Conservation (phyloP, 2,329 filamentous ascomycete species). For the Emergomyces orientalis region DNA sequence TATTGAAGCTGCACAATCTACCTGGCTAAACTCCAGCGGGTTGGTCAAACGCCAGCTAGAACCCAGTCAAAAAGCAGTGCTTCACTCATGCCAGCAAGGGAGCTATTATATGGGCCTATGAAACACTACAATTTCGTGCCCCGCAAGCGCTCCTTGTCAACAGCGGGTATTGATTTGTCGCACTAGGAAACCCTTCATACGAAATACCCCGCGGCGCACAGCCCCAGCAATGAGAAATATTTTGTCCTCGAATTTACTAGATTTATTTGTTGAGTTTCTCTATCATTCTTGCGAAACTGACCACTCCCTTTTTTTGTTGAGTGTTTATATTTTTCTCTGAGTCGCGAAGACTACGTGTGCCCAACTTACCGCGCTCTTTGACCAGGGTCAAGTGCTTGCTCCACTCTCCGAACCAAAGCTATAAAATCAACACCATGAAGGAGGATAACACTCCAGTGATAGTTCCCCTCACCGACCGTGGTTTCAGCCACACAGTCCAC, state of each 20-base stretch:
- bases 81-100: neutral
- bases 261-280: neutral
- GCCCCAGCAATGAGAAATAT: neutral
- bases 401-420: neutral
- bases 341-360: neutral
- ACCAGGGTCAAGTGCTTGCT: neutral
- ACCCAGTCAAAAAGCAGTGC: neutral
- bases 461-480: neutral
- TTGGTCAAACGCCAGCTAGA: neutral
- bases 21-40: too few species aligned
- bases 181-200: neutral
- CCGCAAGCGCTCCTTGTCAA: neutral
- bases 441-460: neutral
- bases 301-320: neutral
- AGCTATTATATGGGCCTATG: neutral
- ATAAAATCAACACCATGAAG: neutral
- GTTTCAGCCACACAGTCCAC: neutral
- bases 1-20: too few species aligned
- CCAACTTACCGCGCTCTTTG: neutral
- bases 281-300: neutral
- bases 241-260: neutral
- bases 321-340: neutral
- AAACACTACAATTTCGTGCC: neutral
- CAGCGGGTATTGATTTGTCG: neutral
- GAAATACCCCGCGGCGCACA: conserved; percentile 6